Evolutionary conservation across 2,329 filamentous ascomycete genomes (phyloP).

Genomic region (Cladosporium cucumerinum): DNA sequence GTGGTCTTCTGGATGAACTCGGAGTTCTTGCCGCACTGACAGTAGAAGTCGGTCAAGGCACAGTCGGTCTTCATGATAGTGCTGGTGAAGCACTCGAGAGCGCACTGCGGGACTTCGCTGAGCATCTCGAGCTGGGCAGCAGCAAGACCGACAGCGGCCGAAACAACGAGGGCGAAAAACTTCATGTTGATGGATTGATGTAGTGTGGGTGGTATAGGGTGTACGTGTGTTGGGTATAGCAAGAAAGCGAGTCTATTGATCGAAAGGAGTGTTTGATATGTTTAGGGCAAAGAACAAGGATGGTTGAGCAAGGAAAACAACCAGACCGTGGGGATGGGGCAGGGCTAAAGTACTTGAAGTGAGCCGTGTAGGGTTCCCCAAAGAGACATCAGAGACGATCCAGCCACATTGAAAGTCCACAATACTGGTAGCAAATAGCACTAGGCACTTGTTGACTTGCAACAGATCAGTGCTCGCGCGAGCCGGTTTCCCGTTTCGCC

Average conservation of each 20-base stretch:
- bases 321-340: not conserved
- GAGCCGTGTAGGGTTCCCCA: not conserved
- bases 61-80: conserved; percentile 51
- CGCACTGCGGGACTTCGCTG: conserved; percentile 12
- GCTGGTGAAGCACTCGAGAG: conserved; percentile 45
- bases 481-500: not conserved
- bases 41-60: conserved; percentile 45
- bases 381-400: not conserved
- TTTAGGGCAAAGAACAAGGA: not conserved
- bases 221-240: not conserved
- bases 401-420: not conserved
- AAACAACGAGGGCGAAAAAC: conserved; percentile 9
- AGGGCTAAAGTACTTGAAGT: not conserved
- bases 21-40: conserved; percentile 50
- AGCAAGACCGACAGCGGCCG: conserved; percentile 12
- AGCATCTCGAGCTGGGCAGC: conserved; percentile 13
- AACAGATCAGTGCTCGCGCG: not conserved
- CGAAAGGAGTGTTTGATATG: not conserved
- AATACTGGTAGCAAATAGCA: not conserved
- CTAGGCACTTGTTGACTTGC: not conserved
- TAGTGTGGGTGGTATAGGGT: not conserved
- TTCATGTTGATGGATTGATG: conserved; percentile 9
- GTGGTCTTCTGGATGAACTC: conserved; percentile 38
- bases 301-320: not conserved
- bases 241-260: not conserved